These are phyloP conservation scores for Cladorrhinum sp. DNA, from an alignment of 2,329 filamentous ascomycete genomes.

Conservation along the genomic window DNA sequence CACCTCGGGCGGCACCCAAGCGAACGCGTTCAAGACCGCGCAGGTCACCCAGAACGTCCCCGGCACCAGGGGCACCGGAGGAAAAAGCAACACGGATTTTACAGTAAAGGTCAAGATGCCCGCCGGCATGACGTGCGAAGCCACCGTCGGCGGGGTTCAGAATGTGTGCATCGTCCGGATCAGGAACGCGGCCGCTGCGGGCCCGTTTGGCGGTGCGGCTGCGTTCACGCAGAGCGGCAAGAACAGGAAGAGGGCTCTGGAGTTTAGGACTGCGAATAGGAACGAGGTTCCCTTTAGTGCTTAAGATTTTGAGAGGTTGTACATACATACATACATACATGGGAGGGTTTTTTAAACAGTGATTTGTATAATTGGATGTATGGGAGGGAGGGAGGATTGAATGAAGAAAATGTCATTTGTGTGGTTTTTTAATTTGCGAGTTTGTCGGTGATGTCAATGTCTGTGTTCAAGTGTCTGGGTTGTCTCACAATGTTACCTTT, in stretches of 20 bases:
- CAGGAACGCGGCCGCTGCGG: conserved; percentile 59
- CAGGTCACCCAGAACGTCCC: conserved; percentile 60
- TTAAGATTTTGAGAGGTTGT: background rate
- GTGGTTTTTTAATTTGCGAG: too few relatives aligned
- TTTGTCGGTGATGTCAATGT: too few relatives aligned
- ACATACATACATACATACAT: too few relatives aligned
- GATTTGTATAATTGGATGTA: too few relatives aligned
- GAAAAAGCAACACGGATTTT: conserved; percentile 61
- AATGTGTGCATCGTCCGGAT: conserved; percentile 66
- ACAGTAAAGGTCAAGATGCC: conserved; percentile 64
- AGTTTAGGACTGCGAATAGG: conserved; percentile 6
- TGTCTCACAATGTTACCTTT: too few relatives aligned
- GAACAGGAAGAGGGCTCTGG: conserved; percentile 51
- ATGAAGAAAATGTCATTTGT: too few relatives aligned
- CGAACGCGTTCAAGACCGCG: conserved; percentile 57
- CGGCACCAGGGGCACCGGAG: conserved; percentile 56
- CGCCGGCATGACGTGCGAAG: conserved; percentile 64
- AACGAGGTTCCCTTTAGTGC: background rate
- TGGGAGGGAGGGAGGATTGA: too few relatives aligned
- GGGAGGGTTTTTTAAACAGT: too few relatives aligned
- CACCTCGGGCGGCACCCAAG: conserved; percentile 61
- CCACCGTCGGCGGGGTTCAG: conserved; percentile 52
- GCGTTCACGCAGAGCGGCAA: conserved; percentile 61
- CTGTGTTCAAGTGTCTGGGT: too few relatives aligned
- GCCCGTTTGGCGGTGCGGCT: conserved; percentile 64